Conservation (phyloP, 495 filamentous ascomycete species). For the Chaetomium fimeti region DNA sequence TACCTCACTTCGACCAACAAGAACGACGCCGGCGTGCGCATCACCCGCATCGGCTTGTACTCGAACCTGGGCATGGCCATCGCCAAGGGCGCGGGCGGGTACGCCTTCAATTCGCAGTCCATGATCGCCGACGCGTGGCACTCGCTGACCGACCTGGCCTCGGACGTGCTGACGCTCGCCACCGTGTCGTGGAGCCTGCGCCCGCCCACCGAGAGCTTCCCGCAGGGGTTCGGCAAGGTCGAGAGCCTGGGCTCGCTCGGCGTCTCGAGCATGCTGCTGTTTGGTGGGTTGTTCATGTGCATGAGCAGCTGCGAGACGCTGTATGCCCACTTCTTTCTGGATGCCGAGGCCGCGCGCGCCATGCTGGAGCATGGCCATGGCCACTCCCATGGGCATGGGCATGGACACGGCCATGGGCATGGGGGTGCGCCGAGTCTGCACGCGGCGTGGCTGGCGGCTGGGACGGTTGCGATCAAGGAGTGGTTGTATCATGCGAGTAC, state of each 20-base stretch:
- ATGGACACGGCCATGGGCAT: slow-evolving; percentile 56
- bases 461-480: slow-evolving; percentile 88
- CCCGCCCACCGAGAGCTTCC: slow-evolving; percentile 77
- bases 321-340: slow-evolving; percentile 76
- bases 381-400: slow-evolving; percentile 44
- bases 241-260: slow-evolving; percentile 92
- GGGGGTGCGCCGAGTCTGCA: slow-evolving; percentile 76
- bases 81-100: slow-evolving; percentile 87
- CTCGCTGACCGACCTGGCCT: slow-evolving; percentile 89
- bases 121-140: slow-evolving; percentile 95
- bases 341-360: slow-evolving; percentile 56
- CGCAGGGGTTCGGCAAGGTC: slow-evolving; percentile 92
- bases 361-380: slow-evolving; percentile 61
- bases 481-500: slow-evolving; percentile 95
- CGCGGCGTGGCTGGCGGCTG: slow-evolving; percentile 92
- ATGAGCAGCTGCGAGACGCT: slow-evolving; percentile 71
- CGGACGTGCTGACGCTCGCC: slow-evolving; percentile 86
- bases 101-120: slow-evolving; percentile 88
- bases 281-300: slow-evolving; percentile 88
- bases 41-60: slow-evolving; percentile 86
- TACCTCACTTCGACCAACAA: slow-evolving; percentile 87
- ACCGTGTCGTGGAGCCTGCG: slow-evolving; percentile 90
- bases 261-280: slow-evolving; percentile 83
- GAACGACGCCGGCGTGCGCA: slow-evolving; percentile 89
- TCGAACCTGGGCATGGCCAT: slow-evolving; percentile 94